Base-by-base conservation (phyloP, 352 stramenopile genomes). In the Phytophthora nicotianae region DNA sequence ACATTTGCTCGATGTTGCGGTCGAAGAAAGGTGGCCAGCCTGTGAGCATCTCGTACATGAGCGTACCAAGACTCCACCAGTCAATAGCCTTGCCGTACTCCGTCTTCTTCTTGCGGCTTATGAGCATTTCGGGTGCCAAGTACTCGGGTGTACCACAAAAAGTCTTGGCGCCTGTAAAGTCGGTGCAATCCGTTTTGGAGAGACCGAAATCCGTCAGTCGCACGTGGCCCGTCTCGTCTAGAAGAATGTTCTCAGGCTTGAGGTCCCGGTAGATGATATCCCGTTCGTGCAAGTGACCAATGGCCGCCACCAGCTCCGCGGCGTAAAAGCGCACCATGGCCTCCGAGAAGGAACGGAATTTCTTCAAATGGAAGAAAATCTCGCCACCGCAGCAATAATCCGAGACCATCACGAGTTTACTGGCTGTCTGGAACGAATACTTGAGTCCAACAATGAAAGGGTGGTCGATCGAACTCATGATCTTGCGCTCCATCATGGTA, bases 401-500 rank as follows among this genome's bases (percentile, higher is more conserved):
- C 14, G 83, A 96, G 32, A 97, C 82, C 84, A 97, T 94, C 57
- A 97, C 91, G 26, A 97, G 85, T 63, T 97, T 97, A 59, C 74
- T 93, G 23, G 87, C 74, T 14, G 90, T 97, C 73, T 97, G 90
- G 70, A 97, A 97, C 40, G 90, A 88, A 59, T 91, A 97, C 32
- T 96, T 89, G 17, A 99, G 76, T 42, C 91, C 92, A 43, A 99
- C 97, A 38, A 99, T 97, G 75, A 99, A 99, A 21, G 97, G 95
- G 74, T 99, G 96, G 60, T 97, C 81, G 37, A 95, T 78, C 17
- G 97, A 89, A 58, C 89, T 90, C 70, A 96, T 93, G 70, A 96
- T 93, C 33, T 83, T 77, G 9, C 88, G 86, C 60, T 96, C 88
- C 27, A 90, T 95, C 85, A 96, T 94, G 14, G 88, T 96, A 62